Percentiles rank a stretch among this genome's conserved stretches.
Evolutionary conservation across 768 basidiomycete species (phyloP).

Genomic region (Suillus subluteus): DNA sequence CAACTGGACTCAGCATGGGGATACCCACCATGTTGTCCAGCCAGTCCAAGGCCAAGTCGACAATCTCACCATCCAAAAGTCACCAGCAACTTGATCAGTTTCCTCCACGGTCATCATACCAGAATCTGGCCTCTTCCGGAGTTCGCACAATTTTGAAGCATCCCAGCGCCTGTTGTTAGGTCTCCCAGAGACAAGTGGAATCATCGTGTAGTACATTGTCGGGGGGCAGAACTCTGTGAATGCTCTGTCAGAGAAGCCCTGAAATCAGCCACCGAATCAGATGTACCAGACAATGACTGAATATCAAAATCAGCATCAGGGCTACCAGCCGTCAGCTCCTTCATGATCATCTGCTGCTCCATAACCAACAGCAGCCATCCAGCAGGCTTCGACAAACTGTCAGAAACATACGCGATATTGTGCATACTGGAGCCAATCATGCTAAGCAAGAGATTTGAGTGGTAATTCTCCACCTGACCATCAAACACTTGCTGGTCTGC

Average conservation of each 20-base stretch:
- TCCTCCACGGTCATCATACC: slow-evolving; percentile 83
- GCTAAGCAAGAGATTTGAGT: slow-evolving; percentile 87
- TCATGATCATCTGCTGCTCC: slow-evolving; percentile 97
- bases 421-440: slow-evolving; percentile 83
- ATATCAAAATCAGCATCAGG: slow-evolving; percentile 84
- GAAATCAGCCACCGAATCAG: neutral
- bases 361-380: slow-evolving; percentile 78
- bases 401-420: slow-evolving; percentile 54
- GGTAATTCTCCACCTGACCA: slow-evolving; percentile 92
- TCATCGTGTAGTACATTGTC: slow-evolving; percentile 95
- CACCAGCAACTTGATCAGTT: slow-evolving; percentile 86
- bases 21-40: slow-evolving; percentile 81
- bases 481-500: slow-evolving; percentile 93
- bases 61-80: slow-evolving; percentile 93
- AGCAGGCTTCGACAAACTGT: slow-evolving; percentile 61
- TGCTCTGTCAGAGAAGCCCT: slow-evolving; percentile 4
- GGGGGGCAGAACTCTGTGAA: slow-evolving; percentile 87
- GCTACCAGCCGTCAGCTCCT: slow-evolving; percentile 80
- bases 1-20: slow-evolving; percentile 12
- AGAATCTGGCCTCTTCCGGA: slow-evolving; percentile 93
- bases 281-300: slow-evolving; percentile 81
- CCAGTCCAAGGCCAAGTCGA: slow-evolving; percentile 96
- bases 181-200: slow-evolving; percentile 87
- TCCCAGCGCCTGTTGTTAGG: slow-evolving; percentile 90
- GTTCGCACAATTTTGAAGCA: slow-evolving; percentile 88